These are phyloP conservation scores for Proliferodiscus dingleyae DNA, from an alignment of 2,329 filamentous ascomycete species.

Conservation along the genomic window DNA sequence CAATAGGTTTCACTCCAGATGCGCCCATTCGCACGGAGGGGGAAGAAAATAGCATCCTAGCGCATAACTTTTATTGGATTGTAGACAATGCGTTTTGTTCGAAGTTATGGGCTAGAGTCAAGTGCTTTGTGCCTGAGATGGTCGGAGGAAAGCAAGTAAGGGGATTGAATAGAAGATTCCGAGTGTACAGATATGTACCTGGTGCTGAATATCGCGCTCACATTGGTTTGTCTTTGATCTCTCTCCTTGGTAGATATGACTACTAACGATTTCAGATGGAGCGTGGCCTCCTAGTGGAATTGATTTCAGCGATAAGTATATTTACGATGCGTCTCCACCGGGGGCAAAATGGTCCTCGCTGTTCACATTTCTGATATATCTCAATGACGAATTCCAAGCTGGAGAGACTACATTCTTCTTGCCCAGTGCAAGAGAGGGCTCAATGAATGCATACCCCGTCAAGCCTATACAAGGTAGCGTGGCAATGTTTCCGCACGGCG, in stretches of 20 bases:
- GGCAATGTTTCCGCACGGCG: slow-evolving; percentile 66
- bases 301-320: slow-evolving; percentile 43
- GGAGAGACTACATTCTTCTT: slow-evolving; percentile 70
- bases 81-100: slow-evolving; percentile 59
- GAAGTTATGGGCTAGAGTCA: slow-evolving; percentile 57
- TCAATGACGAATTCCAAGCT: slow-evolving; percentile 68
- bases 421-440: slow-evolving; percentile 58
- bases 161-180: slow-evolving; percentile 64
- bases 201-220: slow-evolving; percentile 68
- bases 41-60: slow-evolving; percentile 56
- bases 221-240: slow-evolving; percentile 41
- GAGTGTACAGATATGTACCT: slow-evolving; percentile 68
- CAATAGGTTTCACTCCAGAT: slow-evolving; percentile 62
- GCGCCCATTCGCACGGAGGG: slow-evolving; percentile 62
- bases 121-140: slow-evolving; percentile 49
- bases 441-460: slow-evolving; percentile 64
- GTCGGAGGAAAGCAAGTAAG: slow-evolving; percentile 53
- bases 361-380: slow-evolving; percentile 65
- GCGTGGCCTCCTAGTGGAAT: slow-evolving; percentile 70
- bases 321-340: slow-evolving; percentile 61
- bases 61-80: slow-evolving; percentile 73
- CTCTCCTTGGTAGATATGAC: not conserved
- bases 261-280: slow-evolving; percentile 42
- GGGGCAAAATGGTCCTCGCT: slow-evolving; percentile 59
- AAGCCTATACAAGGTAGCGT: slow-evolving; percentile 64